These are phyloP conservation scores for Meyerozyma sp. DNA, from an alignment of 1,139 yeast genomes.

Conservation along the genomic window DNA sequence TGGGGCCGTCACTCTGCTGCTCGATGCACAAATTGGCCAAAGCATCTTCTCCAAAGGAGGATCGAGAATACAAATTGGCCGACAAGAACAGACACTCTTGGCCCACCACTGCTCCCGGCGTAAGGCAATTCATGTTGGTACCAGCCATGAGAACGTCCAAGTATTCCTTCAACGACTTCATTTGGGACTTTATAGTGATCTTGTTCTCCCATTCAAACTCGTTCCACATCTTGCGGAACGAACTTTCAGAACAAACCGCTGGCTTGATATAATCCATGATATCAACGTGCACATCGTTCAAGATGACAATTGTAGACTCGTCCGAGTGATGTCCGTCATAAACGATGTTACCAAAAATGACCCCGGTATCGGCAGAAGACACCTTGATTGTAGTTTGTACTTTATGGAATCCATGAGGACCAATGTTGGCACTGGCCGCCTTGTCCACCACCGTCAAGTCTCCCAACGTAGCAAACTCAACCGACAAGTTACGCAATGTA, in stretches of 20 bases:
- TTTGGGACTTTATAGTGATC: conserved; percentile 76
- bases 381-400: conserved; percentile 88
- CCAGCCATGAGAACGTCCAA: conserved; percentile 72
- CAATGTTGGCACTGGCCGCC: conserved; percentile 89
- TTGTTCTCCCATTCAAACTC: conserved; percentile 99
- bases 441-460: conserved; percentile 92
- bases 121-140: conserved; percentile 91
- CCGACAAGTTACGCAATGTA: conserved; percentile 86
- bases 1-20: conserved; percentile 66
- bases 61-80: conserved; percentile 88
- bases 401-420: conserved; percentile 94
- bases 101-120: conserved; percentile 83
- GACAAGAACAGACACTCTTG: conserved; percentile 90
- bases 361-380: conserved; percentile 84
- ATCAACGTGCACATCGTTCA: conserved; percentile 93
- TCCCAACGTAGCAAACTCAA: conserved; percentile 95
- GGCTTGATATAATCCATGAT: conserved; percentile 98
- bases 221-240: conserved; percentile 97
- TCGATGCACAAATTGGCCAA: conserved; percentile 94
- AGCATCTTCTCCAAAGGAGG: conserved; percentile 97
- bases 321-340: conserved; percentile 95
- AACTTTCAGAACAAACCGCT: conserved; percentile 80
- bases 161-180: conserved; percentile 69
- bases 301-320: conserved; percentile 83
- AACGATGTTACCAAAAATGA: conserved; percentile 92